Conservation (phyloP, 2,329 filamentous ascomycete genomes). For the Cryphonectria carpinicola region DNA sequence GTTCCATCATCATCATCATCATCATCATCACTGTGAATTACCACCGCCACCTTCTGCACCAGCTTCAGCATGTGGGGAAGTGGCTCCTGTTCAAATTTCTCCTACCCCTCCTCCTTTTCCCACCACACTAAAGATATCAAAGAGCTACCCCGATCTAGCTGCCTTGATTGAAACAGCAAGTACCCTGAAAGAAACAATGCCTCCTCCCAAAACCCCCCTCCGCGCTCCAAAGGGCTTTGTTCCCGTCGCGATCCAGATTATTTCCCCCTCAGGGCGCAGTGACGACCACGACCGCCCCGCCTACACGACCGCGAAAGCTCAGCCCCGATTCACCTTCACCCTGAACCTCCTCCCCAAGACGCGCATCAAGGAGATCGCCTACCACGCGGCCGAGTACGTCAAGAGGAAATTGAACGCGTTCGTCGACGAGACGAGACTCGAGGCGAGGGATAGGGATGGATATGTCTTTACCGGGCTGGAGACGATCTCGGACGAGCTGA, state of each 20-base stretch:
- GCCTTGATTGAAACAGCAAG: not conserved
- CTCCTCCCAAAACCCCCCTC: not conserved
- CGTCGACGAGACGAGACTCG: constrained; percentile 18
- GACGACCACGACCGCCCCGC: not conserved
- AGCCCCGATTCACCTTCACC: constrained; percentile 16
- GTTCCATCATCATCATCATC: not conserved
- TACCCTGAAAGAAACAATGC: not conserved
- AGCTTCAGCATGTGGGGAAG: not conserved
- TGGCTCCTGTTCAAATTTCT: not conserved
- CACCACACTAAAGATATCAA: not conserved
- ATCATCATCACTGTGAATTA: not conserved
- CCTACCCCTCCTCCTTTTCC: not conserved
- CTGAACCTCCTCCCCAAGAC: constrained; percentile 22
- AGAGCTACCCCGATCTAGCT: not conserved
- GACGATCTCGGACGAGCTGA: constrained; percentile 14
- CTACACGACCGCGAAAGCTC: not conserved
- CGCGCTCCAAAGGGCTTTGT: not conserved
- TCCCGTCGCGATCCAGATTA: not conserved
- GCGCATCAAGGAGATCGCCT: constrained; percentile 20
- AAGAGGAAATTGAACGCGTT: not conserved
- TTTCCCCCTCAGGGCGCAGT: not conserved
- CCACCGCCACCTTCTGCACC: not conserved
- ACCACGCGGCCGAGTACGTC: constrained; percentile 18
- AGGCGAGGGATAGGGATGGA: constrained; percentile 24
- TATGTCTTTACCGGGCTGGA: constrained; percentile 16